phyloP scores from a whole-genome alignment of 2,329 filamentous ascomycete genomes.

The Phialocephala subalpina region DNA sequence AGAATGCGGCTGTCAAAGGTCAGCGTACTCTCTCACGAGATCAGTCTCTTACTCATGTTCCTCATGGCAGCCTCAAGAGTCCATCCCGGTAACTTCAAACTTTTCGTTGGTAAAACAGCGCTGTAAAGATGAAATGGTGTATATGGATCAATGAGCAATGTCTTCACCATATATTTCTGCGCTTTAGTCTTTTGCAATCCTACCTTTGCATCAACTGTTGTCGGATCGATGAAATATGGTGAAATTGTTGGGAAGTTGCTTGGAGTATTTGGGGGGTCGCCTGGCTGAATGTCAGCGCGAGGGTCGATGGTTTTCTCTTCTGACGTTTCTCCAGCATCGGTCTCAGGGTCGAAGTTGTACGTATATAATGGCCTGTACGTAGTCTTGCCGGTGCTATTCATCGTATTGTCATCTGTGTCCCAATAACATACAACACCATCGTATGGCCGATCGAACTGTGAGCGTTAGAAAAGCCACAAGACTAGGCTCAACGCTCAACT shows the following conservation, averaged over 20 bases:
- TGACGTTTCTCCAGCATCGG: constrained; percentile 17
- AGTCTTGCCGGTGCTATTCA: background rate
- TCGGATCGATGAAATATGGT: constrained; percentile 19
- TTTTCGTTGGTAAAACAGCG: constrained; percentile 15
- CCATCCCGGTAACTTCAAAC: constrained; percentile 16
- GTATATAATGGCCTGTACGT: background rate
- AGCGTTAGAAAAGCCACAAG: too few species aligned
- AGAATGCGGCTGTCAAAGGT: constrained; percentile 16
- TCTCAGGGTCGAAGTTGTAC: background rate
- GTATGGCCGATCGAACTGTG: constrained; percentile 21
- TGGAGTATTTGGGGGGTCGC: too few species aligned
- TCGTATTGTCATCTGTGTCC: constrained; percentile 7
- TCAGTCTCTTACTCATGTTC: constrained; percentile 15
- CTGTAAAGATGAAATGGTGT: constrained; percentile 19
- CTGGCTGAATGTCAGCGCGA: too few species aligned
- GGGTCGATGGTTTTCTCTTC: too few species aligned
- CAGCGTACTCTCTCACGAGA: background rate
- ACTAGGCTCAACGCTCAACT: too few species aligned
- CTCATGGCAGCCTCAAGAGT: constrained; percentile 11
- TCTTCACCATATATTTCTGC: constrained; percentile 14
- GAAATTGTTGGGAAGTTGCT: constrained; percentile 10
- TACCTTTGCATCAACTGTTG: constrained; percentile 5
- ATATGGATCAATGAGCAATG: constrained; percentile 25
- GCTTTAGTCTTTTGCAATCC: background rate
- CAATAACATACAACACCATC: constrained; percentile 28